These are phyloP conservation scores for Phytophthora capsici DNA, from an alignment of 352 stramenopile species.

Conservation along the genomic window DNA sequence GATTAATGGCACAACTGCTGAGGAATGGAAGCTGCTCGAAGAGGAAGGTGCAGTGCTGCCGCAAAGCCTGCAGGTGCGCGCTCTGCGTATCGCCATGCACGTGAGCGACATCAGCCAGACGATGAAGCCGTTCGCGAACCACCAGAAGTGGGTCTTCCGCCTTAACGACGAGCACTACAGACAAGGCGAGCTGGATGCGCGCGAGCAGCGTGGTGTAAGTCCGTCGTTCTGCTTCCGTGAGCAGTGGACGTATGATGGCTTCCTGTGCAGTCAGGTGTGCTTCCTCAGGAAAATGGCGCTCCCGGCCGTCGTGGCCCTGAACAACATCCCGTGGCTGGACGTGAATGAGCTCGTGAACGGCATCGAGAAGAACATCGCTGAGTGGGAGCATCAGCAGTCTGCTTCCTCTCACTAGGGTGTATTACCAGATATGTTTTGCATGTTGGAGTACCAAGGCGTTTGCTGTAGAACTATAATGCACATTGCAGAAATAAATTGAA, in stretches of 20 bases:
- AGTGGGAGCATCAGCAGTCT: slow-evolving; percentile 52
- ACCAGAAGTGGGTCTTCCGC: slow-evolving; percentile 77
- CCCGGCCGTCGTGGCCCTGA: slow-evolving; percentile 59
- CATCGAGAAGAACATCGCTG: slow-evolving; percentile 63
- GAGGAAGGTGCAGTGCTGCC: slow-evolving; percentile 40
- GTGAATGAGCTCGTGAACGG: slow-evolving; percentile 57
- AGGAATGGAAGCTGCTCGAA: slow-evolving; percentile 54
- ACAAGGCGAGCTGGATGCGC: slow-evolving; percentile 71
- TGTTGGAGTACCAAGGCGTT: slow-evolving; percentile 35
- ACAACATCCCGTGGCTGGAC: slow-evolving; percentile 70
- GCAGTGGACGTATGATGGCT: slow-evolving; percentile 54
- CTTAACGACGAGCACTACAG: slow-evolving; percentile 77
- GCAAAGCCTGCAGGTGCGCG: slow-evolving; percentile 55
- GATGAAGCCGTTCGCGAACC: slow-evolving; percentile 81
- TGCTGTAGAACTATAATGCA: slow-evolving; percentile 44
- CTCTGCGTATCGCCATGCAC: slow-evolving; percentile 75
- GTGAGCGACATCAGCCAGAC: slow-evolving; percentile 86
- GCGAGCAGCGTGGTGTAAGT: slow-evolving; percentile 43
- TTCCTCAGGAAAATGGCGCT: slow-evolving; percentile 68
- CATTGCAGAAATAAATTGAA: slow-evolving; percentile 48
- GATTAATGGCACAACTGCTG: slow-evolving; percentile 41
- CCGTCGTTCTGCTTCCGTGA: slow-evolving; percentile 64
- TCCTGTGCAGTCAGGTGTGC: slow-evolving; percentile 61
- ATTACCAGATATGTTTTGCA: slow-evolving; percentile 36
- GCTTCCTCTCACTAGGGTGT: slow-evolving; percentile 26